A percentile compares a stretch with the other conserved stretches of the same genome.
These are phyloP conservation scores for Sphaerulina vaccinii DNA, from an alignment of 2,329 filamentous ascomycete species.

Conservation along the genomic window DNA sequence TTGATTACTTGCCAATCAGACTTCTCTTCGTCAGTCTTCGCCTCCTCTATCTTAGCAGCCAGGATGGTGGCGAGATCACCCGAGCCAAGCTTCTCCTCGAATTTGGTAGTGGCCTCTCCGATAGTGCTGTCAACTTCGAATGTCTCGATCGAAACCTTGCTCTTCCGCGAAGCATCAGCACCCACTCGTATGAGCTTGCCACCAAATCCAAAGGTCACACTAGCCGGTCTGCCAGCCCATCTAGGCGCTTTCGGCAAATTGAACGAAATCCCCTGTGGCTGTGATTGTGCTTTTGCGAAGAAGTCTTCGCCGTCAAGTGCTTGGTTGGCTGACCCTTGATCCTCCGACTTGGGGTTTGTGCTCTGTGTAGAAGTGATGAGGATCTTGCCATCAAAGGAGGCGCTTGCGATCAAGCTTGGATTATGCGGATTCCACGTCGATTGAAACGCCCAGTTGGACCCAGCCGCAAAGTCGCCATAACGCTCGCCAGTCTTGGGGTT, in stretches of 20 bases:
- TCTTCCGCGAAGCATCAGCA: slow-evolving; percentile 63
- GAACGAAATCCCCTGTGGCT: slow-evolving; percentile 88
- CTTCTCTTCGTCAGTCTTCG: slow-evolving; percentile 85
- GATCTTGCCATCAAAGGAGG: slow-evolving; percentile 96
- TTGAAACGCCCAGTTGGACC: slow-evolving; percentile 99
- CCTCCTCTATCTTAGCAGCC: slow-evolving; percentile 70
- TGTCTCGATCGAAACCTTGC: slow-evolving; percentile 79
- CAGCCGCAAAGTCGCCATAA: slow-evolving; percentile 90
- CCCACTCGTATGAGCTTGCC: slow-evolving; percentile 83
- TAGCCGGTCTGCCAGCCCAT: slow-evolving; percentile 83
- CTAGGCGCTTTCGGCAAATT: slow-evolving; percentile 80
- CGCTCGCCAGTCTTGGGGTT: slow-evolving; percentile 87
- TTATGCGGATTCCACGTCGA: slow-evolving; percentile 93
- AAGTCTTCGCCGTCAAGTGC: slow-evolving; percentile 90
- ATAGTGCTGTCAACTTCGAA: slow-evolving; percentile 86
- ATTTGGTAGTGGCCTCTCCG: slow-evolving; percentile 78
- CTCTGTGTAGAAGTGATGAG: slow-evolving; percentile 91
- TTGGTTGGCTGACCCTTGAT: slow-evolving; percentile 62
- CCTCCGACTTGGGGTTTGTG: slow-evolving; percentile 71
- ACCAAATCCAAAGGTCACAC: slow-evolving; percentile 91
- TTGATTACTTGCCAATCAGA: slow-evolving; percentile 95
- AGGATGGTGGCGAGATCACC: slow-evolving; percentile 79
- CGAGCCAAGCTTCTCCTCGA: slow-evolving; percentile 76
- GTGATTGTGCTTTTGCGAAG: slow-evolving; percentile 87
- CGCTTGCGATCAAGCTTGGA: slow-evolving; percentile 86